Evolutionary conservation across 148 eudicot genomes (phyloP).

Genomic region (Chenopodium suecicum): DNA sequence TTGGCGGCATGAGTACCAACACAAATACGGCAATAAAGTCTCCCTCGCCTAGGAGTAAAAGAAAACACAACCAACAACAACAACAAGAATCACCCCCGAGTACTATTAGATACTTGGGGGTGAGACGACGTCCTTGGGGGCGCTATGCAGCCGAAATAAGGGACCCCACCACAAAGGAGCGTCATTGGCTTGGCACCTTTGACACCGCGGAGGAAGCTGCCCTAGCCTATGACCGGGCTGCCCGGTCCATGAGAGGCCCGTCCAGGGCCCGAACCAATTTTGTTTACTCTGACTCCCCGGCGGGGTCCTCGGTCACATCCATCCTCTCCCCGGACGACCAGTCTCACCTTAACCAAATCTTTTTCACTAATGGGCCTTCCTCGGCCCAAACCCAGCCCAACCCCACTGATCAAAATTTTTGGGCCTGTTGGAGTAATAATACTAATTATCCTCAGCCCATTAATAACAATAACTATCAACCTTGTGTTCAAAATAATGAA

Average conservation of each 20-base stretch:
- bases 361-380: constrained; percentile 19
- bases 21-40: constrained; percentile 15
- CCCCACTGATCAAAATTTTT: constrained; percentile 10
- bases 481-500: background rate
- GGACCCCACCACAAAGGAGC: constrained; percentile 39
- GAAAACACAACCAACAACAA: constrained; percentile 28
- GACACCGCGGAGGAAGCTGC: constrained; percentile 43
- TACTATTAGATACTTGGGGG: constrained; percentile 27
- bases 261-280: constrained; percentile 36
- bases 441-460: constrained; percentile 14
- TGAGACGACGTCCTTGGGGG: constrained; percentile 36
- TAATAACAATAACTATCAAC: background rate
- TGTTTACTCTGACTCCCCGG: constrained; percentile 33
- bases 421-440: constrained; percentile 8
- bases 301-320: constrained; percentile 36
- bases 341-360: constrained; percentile 29
- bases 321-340: constrained; percentile 37
- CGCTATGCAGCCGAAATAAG: constrained; percentile 38
- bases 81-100: constrained; percentile 20
- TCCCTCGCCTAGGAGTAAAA: constrained; percentile 34
- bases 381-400: constrained; percentile 15
- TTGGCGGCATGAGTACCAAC: constrained; percentile 11
- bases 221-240: constrained; percentile 37
- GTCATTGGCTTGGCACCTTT: constrained; percentile 42
- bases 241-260: constrained; percentile 41